Conservation (phyloP, 495 filamentous ascomycete species). For the Talaromyces stipitatus region DNA sequence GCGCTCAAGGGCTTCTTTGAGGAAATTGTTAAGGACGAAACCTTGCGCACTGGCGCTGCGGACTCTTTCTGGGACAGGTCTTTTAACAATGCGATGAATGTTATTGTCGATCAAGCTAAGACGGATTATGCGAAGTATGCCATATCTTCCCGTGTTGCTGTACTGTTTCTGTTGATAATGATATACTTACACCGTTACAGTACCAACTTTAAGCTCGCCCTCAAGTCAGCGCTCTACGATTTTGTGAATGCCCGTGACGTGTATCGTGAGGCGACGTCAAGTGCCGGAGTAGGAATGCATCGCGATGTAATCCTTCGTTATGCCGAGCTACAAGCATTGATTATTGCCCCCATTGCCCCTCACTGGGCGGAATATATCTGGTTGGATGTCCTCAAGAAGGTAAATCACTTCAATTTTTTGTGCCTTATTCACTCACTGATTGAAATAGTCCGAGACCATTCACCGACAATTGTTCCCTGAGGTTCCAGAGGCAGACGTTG, state of each 20-base stretch:
- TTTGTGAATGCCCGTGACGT: conserved; percentile 78
- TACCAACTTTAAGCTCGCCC: conserved; percentile 82
- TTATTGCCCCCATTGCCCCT: conserved; percentile 73
- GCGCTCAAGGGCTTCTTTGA: conserved; percentile 90
- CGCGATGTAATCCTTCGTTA: conserved; percentile 67
- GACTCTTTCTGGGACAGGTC: conserved; percentile 78
- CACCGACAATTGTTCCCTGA: conserved; percentile 73
- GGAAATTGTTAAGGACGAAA: conserved; percentile 64
- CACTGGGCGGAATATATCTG: conserved; percentile 96
- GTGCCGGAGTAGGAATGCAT: conserved; percentile 77
- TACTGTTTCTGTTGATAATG: background rate
- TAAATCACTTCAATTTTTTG: conserved; percentile 15
- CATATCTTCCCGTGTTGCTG: no score
- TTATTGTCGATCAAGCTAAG: conserved; percentile 64
- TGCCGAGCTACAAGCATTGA: conserved; percentile 77
- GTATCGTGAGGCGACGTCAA: conserved; percentile 73
- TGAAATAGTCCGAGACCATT: conserved; percentile 48
- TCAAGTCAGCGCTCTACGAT: conserved; percentile 88
- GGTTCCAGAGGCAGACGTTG: conserved; percentile 51
- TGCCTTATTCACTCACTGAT: conserved; percentile 9
- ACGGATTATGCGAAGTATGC: conserved; percentile 63
- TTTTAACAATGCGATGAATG: conserved; percentile 91
- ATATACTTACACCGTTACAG: conserved; percentile 31
- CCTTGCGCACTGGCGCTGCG: conserved; percentile 63
- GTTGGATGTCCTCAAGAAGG: conserved; percentile 77